Evolutionary conservation across 805 yeast species (phyloP), one percentile per base, ranked within the genome.

Genomic region (Yamadazyma nakazawae): DNA sequence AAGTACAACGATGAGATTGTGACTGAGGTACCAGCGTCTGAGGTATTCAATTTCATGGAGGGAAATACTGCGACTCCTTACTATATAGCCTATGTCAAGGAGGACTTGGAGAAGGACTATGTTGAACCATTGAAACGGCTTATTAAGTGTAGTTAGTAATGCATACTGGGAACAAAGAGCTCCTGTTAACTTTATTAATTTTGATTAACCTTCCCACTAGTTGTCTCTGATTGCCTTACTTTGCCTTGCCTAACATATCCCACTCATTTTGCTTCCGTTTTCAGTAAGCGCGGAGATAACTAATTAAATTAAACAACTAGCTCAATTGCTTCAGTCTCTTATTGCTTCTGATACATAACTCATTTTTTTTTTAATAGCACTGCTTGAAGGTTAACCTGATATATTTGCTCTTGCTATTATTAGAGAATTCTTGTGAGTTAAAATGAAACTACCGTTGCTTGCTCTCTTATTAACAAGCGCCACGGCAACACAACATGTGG

Each of bases 1-100:
- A 91, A 89, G 69, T 94, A 94, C 64, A 94, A 94, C 60, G 99
- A 94, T 68, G 98, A 94, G 58, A 75, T 77, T n/a, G 96, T 94
- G n/a, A 81, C 89, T 2, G 95, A 85, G 53, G 97, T 86, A 1
- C 68, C 80, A 0, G 68, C 74, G 0, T 62, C 70, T 5, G 89
- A 85, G 59, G 87, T 87, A 3, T 78, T 84, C 63, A 82, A 86
- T 60, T 82, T 82, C 49, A 69, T 66, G 26, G 78, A 74, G 38
- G 83, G 80, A 0, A 89, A 89, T 61, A 84, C 89, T 0, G 97
- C 97, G 0, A 94, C 98, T 1, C 98, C 99, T 2, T 92, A 92
- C 58, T 92, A 88, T 62, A 72, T 94, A 42, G 96, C 88, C 0
- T 92, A 88, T 61, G 88, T 88, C 25, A 80, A 80, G 55, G 82